Conservation (phyloP, 257 asterid species). For the Fraxinus pennsylvanica region DNA sequence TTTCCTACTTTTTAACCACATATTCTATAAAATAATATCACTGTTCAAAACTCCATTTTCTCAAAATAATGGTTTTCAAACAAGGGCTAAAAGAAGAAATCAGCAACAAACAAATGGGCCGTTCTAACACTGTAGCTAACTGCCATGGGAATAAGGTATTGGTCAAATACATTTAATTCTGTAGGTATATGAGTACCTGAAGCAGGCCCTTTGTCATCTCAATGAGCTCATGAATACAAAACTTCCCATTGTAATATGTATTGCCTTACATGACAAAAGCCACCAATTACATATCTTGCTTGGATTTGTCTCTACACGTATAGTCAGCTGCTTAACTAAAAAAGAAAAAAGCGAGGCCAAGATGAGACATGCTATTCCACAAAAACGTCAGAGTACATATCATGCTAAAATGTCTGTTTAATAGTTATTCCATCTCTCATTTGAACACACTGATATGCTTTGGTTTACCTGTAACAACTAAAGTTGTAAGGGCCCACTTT, state of each 20-base stretch:
- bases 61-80: too few species aligned
- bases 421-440: neutral
- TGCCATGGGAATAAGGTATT: neutral
- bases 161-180: neutral
- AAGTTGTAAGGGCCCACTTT: conserved; percentile 1
- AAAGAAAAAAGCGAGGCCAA: neutral
- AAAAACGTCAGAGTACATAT: neutral
- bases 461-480: conserved; percentile 16
- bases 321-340: neutral
- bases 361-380: neutral
- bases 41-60: too few species aligned
- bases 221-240: neutral
- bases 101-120: neutral
- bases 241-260: neutral
- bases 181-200: neutral
- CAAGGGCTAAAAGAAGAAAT: neutral
- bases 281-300: neutral
- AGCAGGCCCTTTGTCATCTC: neutral
- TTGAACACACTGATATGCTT: conserved; percentile 12
- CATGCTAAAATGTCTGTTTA: neutral
- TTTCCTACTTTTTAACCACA: too few species aligned
- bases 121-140: neutral
- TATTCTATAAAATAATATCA: too few species aligned
- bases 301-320: neutral
- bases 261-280: neutral